Conservation (phyloP, 1,284 basidiomycete species). For the Pseudozyma sp. region DNA sequence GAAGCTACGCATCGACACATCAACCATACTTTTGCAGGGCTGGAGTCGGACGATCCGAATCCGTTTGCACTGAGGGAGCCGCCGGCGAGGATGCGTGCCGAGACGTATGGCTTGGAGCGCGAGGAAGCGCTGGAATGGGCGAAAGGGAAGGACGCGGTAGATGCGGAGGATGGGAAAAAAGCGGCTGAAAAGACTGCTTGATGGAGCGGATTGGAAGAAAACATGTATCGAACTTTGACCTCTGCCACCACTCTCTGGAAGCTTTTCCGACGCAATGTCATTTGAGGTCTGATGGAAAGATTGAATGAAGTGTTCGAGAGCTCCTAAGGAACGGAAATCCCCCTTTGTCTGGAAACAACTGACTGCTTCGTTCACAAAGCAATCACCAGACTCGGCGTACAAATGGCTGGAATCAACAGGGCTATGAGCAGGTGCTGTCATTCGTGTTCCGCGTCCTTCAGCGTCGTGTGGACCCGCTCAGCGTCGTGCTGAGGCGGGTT, state of each 20-base stretch:
- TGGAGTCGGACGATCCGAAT: slow-evolving; percentile 51
- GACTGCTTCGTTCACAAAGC: no score
- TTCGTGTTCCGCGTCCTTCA: no score
- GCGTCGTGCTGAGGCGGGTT: no score
- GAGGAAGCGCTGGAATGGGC: slow-evolving; percentile 55
- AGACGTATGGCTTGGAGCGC: slow-evolving; percentile 49
- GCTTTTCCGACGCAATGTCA: no score
- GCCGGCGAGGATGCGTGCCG: slow-evolving; percentile 39
- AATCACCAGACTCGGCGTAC: no score
- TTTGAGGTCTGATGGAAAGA: no score
- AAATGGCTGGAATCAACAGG: no score
- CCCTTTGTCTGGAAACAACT: no score
- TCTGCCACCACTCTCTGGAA: slow-evolving; percentile 2
- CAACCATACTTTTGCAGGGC: slow-evolving; percentile 57
- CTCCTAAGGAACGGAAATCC: no score
- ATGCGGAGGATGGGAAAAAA: slow-evolving; percentile 6
- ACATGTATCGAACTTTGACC: background rate
- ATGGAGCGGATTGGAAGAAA: background rate
- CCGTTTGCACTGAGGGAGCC: slow-evolving; percentile 54
- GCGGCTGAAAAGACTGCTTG: slow-evolving; percentile 40
- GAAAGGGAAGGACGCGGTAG: slow-evolving; percentile 13
- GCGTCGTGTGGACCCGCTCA: no score
- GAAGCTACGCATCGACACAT: slow-evolving; percentile 73
- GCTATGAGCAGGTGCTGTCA: no score
- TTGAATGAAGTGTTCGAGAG: no score